Percentiles rank a stretch among this genome's conserved stretches.
These are phyloP conservation scores for Castanospermum australe DNA, from an alignment of 306 rosid genomes.

Conservation along the genomic window DNA sequence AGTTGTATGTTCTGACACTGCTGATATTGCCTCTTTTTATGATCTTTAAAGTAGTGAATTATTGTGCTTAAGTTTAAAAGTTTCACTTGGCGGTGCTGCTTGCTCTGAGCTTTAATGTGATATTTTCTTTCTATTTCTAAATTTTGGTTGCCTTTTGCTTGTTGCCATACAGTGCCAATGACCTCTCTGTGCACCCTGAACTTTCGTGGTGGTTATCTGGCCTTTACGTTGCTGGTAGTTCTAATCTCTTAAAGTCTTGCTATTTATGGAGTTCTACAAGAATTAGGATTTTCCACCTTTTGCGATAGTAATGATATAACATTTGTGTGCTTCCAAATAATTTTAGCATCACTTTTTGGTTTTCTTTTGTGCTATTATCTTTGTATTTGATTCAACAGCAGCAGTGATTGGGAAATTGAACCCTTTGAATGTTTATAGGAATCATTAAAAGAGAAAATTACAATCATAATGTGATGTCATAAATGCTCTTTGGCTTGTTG, in stretches of 20 bases:
- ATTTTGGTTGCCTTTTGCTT: slow-evolving; percentile 25
- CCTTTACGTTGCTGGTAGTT: slow-evolving; percentile 77
- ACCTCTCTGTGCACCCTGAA: slow-evolving; percentile 64
- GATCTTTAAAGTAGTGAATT: slow-evolving; percentile 10
- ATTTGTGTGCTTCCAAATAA: background rate
- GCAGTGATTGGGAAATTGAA: background rate
- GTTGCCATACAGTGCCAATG: slow-evolving; percentile 60
- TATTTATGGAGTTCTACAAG: background rate
- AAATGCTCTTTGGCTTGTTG: background rate
- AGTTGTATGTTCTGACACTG: background rate
- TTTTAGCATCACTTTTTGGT: background rate
- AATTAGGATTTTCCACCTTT: background rate
- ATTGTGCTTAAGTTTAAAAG: background rate
- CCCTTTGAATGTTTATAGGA: background rate
- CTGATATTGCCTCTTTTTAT: background rate
- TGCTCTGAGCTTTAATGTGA: slow-evolving; percentile 7
- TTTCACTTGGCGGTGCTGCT: slow-evolving; percentile 20
- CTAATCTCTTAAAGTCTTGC: slow-evolving; percentile 10
- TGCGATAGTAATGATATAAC: background rate
- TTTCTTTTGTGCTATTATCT: slow-evolving; percentile 1
- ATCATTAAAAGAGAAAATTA: background rate
- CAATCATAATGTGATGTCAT: background rate
- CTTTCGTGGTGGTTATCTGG: slow-evolving; percentile 89
- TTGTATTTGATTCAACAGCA: slow-evolving; percentile 3
- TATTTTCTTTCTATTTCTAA: background rate